Evolutionary conservation across 108 stramenopile genomes (phyloP), one percentile per base, ranked within the genome.

Genomic region (Nannochloropsis salina): DNA sequence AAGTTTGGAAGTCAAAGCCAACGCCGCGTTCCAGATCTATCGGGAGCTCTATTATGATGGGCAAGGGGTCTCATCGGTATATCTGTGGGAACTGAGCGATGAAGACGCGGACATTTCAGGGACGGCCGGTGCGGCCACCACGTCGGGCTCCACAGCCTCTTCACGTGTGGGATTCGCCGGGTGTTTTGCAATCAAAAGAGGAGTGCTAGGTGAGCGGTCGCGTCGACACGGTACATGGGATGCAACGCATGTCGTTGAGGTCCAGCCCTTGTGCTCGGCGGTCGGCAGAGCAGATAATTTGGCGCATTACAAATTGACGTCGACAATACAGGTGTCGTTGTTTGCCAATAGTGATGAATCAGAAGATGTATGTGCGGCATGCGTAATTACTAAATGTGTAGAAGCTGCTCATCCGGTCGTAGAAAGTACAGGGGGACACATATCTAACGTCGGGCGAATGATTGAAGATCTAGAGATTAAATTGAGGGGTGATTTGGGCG

Each of bases 21-120:
- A 98, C 90, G 94, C 95, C 87, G 92, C 98, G 31, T 97, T 97
- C 87, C 95, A 96, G 83, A 87, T 94, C 18, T 99, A 99, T 87
- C 89, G 93, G 8, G 93, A 94, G 92, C 89, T 97, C 12, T 99
- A 98, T 87, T 99, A 95, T 84, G 91, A 92, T 4, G 90, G 93
- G 5, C 61, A 74, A 74, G 94, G 94, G 9, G 86, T 95, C 11
- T 92, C 93, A 43, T 94, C 93, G 74, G 96, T 95, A 5, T 97
- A 94, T 91, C 89, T 96, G 74, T 95, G 93, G 92, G 93, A 94
- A 41, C 89, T 92, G 42, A 93, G 93, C n/a, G 88, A 90, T n/a
- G 86, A 42, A 41, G 86, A n/a, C 12, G 87, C 12, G 86, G 31
- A 31, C 31, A 31, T 31, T 31, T 31, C 31, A 31, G 31, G 1